phyloP scores from a whole-genome alignment of 1,284 basidiomycete genomes.

The Bjerkandera adusta region DNA sequence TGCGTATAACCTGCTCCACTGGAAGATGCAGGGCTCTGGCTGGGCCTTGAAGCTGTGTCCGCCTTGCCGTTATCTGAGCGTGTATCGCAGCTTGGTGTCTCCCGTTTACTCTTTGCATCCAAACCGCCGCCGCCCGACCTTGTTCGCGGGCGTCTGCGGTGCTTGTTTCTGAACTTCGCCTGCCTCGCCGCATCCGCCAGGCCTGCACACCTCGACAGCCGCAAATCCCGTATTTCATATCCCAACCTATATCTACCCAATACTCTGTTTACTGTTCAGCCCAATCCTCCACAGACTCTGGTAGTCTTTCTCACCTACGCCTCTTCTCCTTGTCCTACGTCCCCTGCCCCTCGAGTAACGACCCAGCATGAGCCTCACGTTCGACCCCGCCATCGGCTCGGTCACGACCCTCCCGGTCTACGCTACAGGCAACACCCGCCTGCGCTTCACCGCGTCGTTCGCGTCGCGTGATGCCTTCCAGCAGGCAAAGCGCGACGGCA shows the following conservation, averaged over 20 bases:
- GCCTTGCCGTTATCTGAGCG: conserved; percentile 3
- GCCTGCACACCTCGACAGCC: not conserved
- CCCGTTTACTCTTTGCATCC: too few relatives aligned
- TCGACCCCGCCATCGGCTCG: conserved; percentile 14
- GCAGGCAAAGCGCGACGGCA: conserved; percentile 21
- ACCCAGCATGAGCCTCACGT: conserved; percentile 15
- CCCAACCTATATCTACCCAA: not conserved
- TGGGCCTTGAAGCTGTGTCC: conserved; percentile 4
- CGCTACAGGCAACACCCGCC: conserved; percentile 13
- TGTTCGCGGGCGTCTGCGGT: not conserved
- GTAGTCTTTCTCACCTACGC: conserved; percentile 11
- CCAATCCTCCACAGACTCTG: conserved; percentile 16
- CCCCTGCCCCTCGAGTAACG: too few relatives aligned
- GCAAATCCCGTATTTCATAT: conserved; percentile 2
- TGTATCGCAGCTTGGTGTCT: too few relatives aligned
- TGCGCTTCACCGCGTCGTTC: conserved; percentile 28
- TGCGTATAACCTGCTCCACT: too few relatives aligned
- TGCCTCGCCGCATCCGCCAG: conserved; percentile 8
- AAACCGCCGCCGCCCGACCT: too few relatives aligned
- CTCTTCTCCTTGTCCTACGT: not conserved
- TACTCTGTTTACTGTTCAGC: not conserved
- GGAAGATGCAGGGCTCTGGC: too few relatives aligned
- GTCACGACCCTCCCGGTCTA: conserved; percentile 13
- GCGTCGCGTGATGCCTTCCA: conserved; percentile 22
- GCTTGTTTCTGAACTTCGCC: conserved; percentile 2